Base-by-base conservation (phyloP, 768 basidiomycete genomes). In the Boletus rex-veris region DNA sequence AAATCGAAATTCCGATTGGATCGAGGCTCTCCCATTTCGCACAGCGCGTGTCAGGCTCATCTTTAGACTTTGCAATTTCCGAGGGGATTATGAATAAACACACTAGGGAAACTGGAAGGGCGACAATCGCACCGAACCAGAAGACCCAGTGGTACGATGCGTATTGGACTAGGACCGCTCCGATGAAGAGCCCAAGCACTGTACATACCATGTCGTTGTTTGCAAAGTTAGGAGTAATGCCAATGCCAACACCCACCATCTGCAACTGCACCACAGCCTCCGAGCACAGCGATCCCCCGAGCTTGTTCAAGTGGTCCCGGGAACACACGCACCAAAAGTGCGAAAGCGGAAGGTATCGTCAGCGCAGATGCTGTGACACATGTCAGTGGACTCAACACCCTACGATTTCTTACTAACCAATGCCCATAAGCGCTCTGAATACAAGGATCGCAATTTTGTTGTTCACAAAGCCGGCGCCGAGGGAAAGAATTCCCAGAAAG, bases 91-190 rank as follows among this genome's bases (percentile, higher is more conserved):
- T 50, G 33, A 75, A 58, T 16, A 71, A n/a, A 44, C 70, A 64
- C 3, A 61, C 48, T 16, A 71, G 15, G 35, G 73, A 65, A 12
- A 76, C 65, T 15, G 69, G 59, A 7, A 72, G 48, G 37, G 71
- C 62, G 35, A 80, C 50, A 36, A 80, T 72, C 3, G 76, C 72
- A 33, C 73, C 65, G 54, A 77, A 73, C 63, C 75, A 80, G 61
- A 83, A 82, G 18, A 81, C 71, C 80, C 80, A 81, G 26, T 63
- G 72, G 69, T 76, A 82, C 11, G 75, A 72, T 3, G 67, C 66
- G 31, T 65, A 74, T 39, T 69, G 58, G 4, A 75, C 73, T 41
- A 80, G 70, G n/a, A 75, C 24, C 2, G 77, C 78, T 9, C 79
- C 79, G 14, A 78, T 69, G 26, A 77, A 50, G n/a, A 77, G 60